These are phyloP conservation scores for Aspergillus hancockii DNA, from an alignment of 495 filamentous ascomycete species.

Conservation along the genomic window DNA sequence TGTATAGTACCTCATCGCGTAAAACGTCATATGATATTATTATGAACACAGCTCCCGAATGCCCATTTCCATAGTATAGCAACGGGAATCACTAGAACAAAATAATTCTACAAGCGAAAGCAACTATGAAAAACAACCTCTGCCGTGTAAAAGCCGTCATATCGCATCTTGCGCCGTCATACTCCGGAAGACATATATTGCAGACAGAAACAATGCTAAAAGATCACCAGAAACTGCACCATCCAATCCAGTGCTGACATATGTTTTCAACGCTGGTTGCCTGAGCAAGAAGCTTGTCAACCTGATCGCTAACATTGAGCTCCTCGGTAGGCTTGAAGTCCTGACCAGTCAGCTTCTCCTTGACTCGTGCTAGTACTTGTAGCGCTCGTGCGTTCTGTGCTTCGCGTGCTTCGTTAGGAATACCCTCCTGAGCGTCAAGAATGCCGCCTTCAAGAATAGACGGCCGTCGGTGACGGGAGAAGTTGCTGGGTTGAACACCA, in stretches of 20 bases:
- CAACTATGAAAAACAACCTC: background rate
- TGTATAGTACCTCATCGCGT: background rate
- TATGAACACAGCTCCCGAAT: conserved; percentile 8
- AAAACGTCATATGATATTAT: conserved; percentile 6
- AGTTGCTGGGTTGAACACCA: conserved; percentile 47
- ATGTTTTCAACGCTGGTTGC: conserved; percentile 96
- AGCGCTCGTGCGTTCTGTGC: conserved; percentile 91
- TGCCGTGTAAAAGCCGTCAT: conserved; percentile 20
- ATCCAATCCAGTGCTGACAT: conserved; percentile 98
- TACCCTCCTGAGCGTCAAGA: conserved; percentile 50
- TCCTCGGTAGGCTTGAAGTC: conserved; percentile 71
- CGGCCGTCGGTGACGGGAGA: conserved; percentile 47
- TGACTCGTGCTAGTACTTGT: conserved; percentile 86
- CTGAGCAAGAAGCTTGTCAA: conserved; percentile 90
- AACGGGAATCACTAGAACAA: conserved; percentile 8
- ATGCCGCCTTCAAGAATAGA: conserved; percentile 54
- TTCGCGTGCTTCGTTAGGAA: conserved; percentile 60
- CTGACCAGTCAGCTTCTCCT: conserved; percentile 84
- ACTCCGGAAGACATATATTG: conserved; percentile 18
- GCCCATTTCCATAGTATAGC: conserved; percentile 1
- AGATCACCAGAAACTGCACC: conserved; percentile 86
- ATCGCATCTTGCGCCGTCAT: conserved; percentile 21
- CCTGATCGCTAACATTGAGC: conserved; percentile 82
- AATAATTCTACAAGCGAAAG: conserved; percentile 17
- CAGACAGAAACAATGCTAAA: conserved; percentile 14